A percentile compares a stretch with the other conserved stretches of the same genome.
Evolutionary conservation across 2,329 filamentous ascomycete genomes (phyloP).

Genomic region (Plectosphaerella cucumerina): DNA sequence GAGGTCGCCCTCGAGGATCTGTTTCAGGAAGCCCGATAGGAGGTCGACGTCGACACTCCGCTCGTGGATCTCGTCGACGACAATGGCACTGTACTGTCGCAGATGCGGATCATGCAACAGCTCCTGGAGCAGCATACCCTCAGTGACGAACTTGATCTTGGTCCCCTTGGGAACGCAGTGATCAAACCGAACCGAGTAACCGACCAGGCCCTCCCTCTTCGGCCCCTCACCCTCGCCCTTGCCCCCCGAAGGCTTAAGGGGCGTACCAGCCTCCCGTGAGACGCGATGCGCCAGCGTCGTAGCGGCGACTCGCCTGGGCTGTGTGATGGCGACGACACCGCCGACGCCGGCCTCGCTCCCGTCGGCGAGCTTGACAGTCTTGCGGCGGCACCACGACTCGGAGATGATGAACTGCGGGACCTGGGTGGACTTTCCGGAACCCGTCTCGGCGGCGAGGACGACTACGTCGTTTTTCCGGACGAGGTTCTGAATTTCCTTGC

Average conservation of each 20-base stretch:
- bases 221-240: conserved; percentile 18
- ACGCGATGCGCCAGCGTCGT: conserved; percentile 88
- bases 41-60: conserved; percentile 92
- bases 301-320: conserved; percentile 89
- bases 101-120: conserved; percentile 81
- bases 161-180: conserved; percentile 78
- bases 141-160: conserved; percentile 88
- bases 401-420: conserved; percentile 82
- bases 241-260: conserved; percentile 24
- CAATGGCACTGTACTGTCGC: conserved; percentile 78
- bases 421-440: conserved; percentile 95
- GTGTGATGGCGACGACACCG: conserved; percentile 87
- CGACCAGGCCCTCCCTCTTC: conserved; percentile 54
- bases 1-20: conserved; percentile 61
- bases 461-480: conserved; percentile 69
- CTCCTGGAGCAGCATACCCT: conserved; percentile 94
- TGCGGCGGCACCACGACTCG: conserved; percentile 73
- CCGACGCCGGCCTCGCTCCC: conserved; percentile 52
- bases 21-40: conserved; percentile 81
- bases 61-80: conserved; percentile 97
- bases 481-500: conserved; percentile 61
- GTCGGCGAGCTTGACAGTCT: conserved; percentile 43
- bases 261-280: conserved; percentile 66
- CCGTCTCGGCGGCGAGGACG: conserved; percentile 87
- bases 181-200: conserved; percentile 94